Percentiles rank a stretch among this genome's conserved stretches.
phyloP scores from a whole-genome alignment of 2,329 filamentous ascomycete genomes.

The Pseudogymnoascus sp. region DNA sequence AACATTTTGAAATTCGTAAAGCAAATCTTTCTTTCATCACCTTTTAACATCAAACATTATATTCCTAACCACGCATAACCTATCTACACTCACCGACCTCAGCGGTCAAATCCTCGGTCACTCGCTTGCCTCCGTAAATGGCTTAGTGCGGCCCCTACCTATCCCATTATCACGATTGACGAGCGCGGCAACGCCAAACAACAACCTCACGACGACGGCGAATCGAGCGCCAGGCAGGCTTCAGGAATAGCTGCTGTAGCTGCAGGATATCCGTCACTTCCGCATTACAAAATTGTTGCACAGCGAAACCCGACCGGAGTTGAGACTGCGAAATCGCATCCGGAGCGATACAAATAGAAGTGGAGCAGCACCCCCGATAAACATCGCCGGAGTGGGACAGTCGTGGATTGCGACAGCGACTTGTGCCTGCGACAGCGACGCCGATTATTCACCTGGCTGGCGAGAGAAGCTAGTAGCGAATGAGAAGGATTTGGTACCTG shows the following conservation, averaged over 20 bases:
- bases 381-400: constrained; percentile 5
- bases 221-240: constrained; percentile 7
- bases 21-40: neutral
- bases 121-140: constrained; percentile 6
- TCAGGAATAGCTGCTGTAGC: constrained; percentile 5
- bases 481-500: neutral
- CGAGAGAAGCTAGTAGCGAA: neutral
- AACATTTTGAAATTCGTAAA: neutral
- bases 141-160: constrained; percentile 9
- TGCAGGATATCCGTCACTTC: neutral
- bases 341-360: constrained; percentile 3
- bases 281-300: constrained; percentile 10
- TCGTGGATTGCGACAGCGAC: neutral
- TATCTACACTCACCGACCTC: constrained; percentile 4
- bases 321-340: constrained; percentile 8
- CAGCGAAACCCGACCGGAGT: neutral
- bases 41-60: neutral
- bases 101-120: neutral
- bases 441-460: neutral
- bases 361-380: neutral
- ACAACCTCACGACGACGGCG: constrained; percentile 3
- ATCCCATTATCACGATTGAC: constrained; percentile 12
- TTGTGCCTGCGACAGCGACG: constrained; percentile 1
- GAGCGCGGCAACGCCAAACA: constrained; percentile 3
- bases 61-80: neutral